Conservation (phyloP, 805 yeast genomes). For the Candida lessepsii region DNA sequence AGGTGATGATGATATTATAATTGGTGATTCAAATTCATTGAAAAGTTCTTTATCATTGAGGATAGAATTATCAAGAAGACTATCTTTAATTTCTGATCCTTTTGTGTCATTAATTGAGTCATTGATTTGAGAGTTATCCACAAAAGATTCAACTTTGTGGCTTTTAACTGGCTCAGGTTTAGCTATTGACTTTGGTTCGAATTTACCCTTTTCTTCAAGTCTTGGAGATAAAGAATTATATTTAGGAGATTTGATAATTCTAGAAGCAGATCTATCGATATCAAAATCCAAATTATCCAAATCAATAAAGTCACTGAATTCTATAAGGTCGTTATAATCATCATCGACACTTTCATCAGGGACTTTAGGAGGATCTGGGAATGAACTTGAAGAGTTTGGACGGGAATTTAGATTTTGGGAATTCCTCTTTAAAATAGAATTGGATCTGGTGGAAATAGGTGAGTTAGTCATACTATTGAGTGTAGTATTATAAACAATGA, state of each 20-base stretch:
- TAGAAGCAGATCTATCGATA: constrained; percentile 4
- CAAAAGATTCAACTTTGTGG: no score
- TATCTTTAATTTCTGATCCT: no score
- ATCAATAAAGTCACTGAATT: constrained; percentile 41
- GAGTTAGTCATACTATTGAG: constrained; percentile 7
- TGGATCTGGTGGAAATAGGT: constrained; percentile 28
- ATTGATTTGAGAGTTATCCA: not conserved
- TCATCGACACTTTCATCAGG: constrained; percentile 1
- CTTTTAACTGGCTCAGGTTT: no score
- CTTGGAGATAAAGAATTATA: constrained; percentile 1
- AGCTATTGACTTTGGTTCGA: no score
- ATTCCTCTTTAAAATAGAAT: constrained; percentile 37
- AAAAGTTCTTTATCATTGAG: not conserved
- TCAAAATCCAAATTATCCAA: constrained; percentile 25
- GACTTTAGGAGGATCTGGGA: not conserved
- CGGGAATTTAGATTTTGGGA: constrained; percentile 1
- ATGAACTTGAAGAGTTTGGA: constrained; percentile 2
- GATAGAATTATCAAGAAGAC: constrained; percentile 2
- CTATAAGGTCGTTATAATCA: constrained; percentile 31
- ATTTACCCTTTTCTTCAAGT: not conserved
- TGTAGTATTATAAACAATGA: constrained; percentile 25
- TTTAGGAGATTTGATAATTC: constrained; percentile 1
- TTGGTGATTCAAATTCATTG: constrained; percentile 10
- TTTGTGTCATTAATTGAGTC: not conserved
- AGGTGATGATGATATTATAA: constrained; percentile 15